phyloP scores from a whole-genome alignment of 305 asterid species.

The Solanum hybrid region DNA sequence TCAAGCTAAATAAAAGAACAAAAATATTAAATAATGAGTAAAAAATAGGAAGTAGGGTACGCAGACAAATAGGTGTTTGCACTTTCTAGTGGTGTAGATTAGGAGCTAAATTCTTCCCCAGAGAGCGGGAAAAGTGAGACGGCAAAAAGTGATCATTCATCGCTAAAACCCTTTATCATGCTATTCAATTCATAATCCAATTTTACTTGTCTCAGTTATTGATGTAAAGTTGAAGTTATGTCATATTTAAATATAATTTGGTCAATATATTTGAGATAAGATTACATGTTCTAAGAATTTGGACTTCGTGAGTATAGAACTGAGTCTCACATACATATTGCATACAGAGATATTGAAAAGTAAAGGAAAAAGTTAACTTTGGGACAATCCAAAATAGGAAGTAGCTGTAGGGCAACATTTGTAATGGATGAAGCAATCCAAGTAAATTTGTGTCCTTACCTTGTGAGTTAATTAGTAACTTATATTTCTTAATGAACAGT shows the following conservation, averaged over 20 bases:
- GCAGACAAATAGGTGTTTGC: background rate
- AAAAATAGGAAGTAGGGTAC: background rate
- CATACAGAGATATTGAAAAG: background rate
- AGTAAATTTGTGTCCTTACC: background rate
- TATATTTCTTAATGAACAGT: conserved; percentile 40
- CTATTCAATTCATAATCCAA: background rate
- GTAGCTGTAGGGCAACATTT: background rate
- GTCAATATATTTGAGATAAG: background rate
- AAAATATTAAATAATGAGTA: background rate
- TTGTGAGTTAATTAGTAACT: conserved; percentile 1
- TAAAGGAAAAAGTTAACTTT: background rate
- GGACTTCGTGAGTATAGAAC: background rate
- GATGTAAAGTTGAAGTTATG: background rate
- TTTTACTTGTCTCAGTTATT: background rate
- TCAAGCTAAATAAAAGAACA: background rate
- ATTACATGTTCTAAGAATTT: background rate
- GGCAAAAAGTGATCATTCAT: background rate
- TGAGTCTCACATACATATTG: background rate
- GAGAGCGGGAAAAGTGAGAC: background rate
- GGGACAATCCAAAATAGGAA: background rate
- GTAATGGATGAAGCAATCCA: background rate
- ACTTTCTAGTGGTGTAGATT: background rate
- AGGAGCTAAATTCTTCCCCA: background rate
- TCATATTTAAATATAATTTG: background rate
- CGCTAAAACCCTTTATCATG: background rate